Conservation (phyloP, 2,329 filamentous ascomycete genomes). For the Penicillium sp. region DNA sequence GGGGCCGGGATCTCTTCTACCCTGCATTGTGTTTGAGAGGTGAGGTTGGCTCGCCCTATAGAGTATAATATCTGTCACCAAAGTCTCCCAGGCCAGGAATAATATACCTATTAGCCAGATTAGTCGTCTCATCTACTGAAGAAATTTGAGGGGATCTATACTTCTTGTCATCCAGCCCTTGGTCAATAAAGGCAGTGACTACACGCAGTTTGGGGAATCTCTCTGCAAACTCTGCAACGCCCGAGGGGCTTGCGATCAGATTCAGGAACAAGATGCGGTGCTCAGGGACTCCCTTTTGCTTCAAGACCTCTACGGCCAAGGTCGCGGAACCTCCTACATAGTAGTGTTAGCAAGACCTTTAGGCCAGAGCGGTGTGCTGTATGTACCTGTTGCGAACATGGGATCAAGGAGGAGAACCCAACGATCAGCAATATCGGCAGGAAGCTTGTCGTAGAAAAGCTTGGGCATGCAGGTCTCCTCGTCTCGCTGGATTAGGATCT, state of each 20-base stretch:
- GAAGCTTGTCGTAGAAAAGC: constrained; percentile 97
- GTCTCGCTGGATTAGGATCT: constrained; percentile 96
- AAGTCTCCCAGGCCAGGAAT: constrained; percentile 93
- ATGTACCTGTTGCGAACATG: constrained; percentile 94
- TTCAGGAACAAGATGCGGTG: constrained; percentile 96
- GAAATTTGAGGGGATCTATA: constrained; percentile 55
- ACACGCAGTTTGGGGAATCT: constrained; percentile 88
- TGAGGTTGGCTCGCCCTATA: constrained; percentile 55
- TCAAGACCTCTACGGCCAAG: constrained; percentile 94
- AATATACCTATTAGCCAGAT: constrained; percentile 71
- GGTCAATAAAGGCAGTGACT: constrained; percentile 93
- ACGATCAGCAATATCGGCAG: constrained; percentile 85
- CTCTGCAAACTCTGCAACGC: constrained; percentile 83
- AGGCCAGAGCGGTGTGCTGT: neutral
- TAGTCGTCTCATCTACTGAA: constrained; percentile 5
- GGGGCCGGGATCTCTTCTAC: neutral
- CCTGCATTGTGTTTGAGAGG: neutral
- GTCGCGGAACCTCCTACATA: constrained; percentile 82
- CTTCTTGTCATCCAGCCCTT: constrained; percentile 98
- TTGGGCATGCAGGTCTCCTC: constrained; percentile 92
- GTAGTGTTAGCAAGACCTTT: constrained; percentile 16
- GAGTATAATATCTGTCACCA: constrained; percentile 92
- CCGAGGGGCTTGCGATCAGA: constrained; percentile 94
- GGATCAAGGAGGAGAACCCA: constrained; percentile 95
- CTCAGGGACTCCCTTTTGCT: constrained; percentile 86